Base-by-base conservation (phyloP, 805 yeast species). In the Ogataea neopini region DNA sequence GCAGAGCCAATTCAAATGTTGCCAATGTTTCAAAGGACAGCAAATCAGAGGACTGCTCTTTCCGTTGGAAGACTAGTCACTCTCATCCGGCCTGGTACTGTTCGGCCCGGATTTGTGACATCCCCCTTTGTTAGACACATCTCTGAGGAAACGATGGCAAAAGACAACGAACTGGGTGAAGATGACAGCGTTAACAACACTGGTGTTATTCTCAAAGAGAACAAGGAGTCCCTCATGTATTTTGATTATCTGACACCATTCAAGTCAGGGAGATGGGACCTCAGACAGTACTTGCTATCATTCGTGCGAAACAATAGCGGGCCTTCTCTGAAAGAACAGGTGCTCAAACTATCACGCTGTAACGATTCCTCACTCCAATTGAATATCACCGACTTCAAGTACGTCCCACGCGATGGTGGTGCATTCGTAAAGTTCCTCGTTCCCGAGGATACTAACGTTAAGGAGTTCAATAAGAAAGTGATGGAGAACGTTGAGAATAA, bases 331-430 rank as follows among this genome's bases (percentile, higher is more conserved):
- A 52, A 48, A 33, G 40, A 57, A 3, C 57, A 51, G 29, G 63
- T 67, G 3, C 44, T 63, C 44, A 53, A 59, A 1, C 60, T 75
- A 10, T 75, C 80, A 0, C 67, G 71, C 29, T 72, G 77, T 8
- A 30, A 8, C 18, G 11, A 28, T 9, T 28, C 30, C 5, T 8
- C 51, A 5, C 20, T 52, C 13, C 48, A 51, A 3, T 57, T 83
- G 19, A 67, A 74, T 23, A 70, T 88, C 41, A 72, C 77, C 6
- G 81, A 83, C 1, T 74, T 88, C 25, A 79, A 84, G 26, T 86
- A 94, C 0, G 77, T 91, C 46, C 74, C 72, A 47, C 74, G 96
- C 50, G 99, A 94, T 61, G 96, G 97, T 44, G 98, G 98, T 38
- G 97, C 89, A 1, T 91, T 92, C 74, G 94, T 88, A 30, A 85